These are phyloP conservation scores for Suillus placidus DNA, from an alignment of 768 basidiomycete genomes.

Conservation along the genomic window DNA sequence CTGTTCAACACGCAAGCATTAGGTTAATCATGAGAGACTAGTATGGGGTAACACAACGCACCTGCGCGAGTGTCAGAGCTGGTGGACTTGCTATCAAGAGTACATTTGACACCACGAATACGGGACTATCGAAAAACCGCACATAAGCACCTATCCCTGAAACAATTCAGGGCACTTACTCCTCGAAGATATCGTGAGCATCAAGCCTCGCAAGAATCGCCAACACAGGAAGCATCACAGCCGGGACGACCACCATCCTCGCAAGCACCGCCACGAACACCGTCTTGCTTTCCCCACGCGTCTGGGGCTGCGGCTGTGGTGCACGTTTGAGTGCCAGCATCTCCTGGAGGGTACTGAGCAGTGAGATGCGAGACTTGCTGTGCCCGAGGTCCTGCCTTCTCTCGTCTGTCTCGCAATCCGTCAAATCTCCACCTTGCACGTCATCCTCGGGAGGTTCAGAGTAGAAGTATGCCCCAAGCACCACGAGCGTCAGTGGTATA, in stretches of 20 bases:
- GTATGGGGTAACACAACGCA: slow-evolving; percentile 27
- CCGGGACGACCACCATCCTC: slow-evolving; percentile 86
- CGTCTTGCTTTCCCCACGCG: slow-evolving; percentile 79
- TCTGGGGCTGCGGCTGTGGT: neutral
- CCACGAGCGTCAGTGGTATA: slow-evolving; percentile 87
- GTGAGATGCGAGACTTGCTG: slow-evolving; percentile 33
- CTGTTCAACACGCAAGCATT: slow-evolving; percentile 33
- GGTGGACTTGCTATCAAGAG: slow-evolving; percentile 84
- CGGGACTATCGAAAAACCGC: slow-evolving; percentile 54
- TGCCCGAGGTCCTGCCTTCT: slow-evolving; percentile 9
- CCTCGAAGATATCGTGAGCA: slow-evolving; percentile 66
- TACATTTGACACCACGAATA: slow-evolving; percentile 85
- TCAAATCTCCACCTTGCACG: slow-evolving; percentile 15
- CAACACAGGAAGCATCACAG: slow-evolving; percentile 77
- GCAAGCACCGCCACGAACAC: slow-evolving; percentile 81
- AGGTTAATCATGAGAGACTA: slow-evolving; percentile 8
- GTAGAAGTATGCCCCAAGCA: slow-evolving; percentile 93
- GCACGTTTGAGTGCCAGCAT: slow-evolving; percentile 40
- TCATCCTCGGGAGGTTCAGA: slow-evolving; percentile 34
- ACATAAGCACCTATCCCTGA: slow-evolving; percentile 1
- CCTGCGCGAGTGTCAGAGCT: slow-evolving; percentile 69
- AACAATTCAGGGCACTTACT: slow-evolving; percentile 52
- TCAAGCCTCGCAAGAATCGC: slow-evolving; percentile 60
- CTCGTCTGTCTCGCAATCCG: neutral
- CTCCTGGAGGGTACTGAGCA: slow-evolving; percentile 46